These are phyloP conservation scores for Schizothecium vesticola DNA, from an alignment of 495 filamentous ascomycete species.

Conservation along the genomic window DNA sequence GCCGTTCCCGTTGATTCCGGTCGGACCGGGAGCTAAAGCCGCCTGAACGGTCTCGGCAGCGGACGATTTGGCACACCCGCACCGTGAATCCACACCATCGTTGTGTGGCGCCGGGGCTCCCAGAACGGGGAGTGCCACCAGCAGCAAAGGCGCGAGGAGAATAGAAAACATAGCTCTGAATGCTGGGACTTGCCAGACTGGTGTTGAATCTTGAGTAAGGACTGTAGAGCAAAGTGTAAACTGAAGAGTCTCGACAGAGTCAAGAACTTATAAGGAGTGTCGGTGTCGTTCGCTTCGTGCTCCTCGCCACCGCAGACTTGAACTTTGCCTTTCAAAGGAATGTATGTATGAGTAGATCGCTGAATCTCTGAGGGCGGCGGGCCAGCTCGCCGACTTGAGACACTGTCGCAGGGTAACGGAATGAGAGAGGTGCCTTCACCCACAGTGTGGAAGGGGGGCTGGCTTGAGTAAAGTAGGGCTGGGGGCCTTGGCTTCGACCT, in stretches of 20 bases:
- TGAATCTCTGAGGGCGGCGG: constrained; percentile 15
- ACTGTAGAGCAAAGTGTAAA: constrained; percentile 2
- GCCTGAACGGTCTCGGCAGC: constrained; percentile 4
- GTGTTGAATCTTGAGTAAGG: constrained; percentile 10
- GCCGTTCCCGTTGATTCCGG: neutral
- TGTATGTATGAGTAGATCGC: constrained; percentile 1
- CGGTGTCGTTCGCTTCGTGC: neutral
- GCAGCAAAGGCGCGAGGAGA: constrained; percentile 18
- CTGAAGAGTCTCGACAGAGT: neutral
- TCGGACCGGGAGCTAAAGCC: neutral
- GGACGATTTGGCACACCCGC: constrained; percentile 7
- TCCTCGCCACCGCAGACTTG: neutral
- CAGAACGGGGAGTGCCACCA: constrained; percentile 6
- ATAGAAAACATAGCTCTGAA: constrained; percentile 13
- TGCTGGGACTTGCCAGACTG: neutral
- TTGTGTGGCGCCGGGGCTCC: constrained; percentile 11
- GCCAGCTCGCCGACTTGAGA: constrained; percentile 24
- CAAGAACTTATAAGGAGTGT: neutral
- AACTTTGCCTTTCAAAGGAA: constrained; percentile 2
- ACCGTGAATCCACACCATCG: constrained; percentile 9
- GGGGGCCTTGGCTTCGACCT: neutral
- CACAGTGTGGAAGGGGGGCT: neutral
- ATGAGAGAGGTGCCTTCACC: constrained; percentile 14
- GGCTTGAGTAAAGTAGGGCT: neutral
- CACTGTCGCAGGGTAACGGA: constrained; percentile 21